Base-by-base conservation (phyloP, 495 filamentous ascomycete species). In the Penicillium crystallinum region DNA sequence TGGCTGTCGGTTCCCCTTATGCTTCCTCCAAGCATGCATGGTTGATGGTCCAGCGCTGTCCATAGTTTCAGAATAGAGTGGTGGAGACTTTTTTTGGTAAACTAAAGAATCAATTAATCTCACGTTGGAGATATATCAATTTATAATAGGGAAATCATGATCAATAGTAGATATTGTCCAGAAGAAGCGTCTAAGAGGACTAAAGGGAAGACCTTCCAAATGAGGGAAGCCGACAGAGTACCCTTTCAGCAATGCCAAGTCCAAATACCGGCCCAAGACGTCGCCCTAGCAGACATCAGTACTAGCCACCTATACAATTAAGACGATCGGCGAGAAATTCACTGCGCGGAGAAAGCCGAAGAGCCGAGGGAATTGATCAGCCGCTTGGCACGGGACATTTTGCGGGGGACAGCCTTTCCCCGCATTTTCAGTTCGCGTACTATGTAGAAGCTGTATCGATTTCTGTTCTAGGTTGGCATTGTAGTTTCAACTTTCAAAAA, bases 11-110 rank as follows among this genome's bases (percentile, higher is more conserved):
- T 61, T 58, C 2, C 58, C 58, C 33, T 61, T 61, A 39, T 61
- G 58, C 54, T 61, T 61, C 17, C 58, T 54, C 58, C 58, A 61
- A 22, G 58, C 58, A 49, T 58, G 46, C 58, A 61, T 61, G 1
- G 43, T 55, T 10, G 47, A 19, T 4, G 58, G 48, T 22, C 14
- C 1, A 21, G 14, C 6, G 18, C 5, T 27, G 6, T 18, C 7
- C 48, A 51, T 42, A 0, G 7, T 25, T 23, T 41, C 22, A 41
- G 2, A 15, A 15, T 41, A 15, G 22, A 9, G 5, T 33, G 18
- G 2, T 6, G 19, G 23, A 27, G 23, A 27, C n/a, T n/a, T n/a
- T n/a, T n/a, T n/a, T n/a, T n/a, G n/a, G n/a, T n/a, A n/a, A 27
- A 27, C 7, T 27, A 27, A 27, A 27, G 3, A 27, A 7, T 27